A percentile compares a stretch with the other conserved stretches of the same genome.
phyloP scores from a whole-genome alignment of 257 asterid genomes.

The Knoxia roxburghii region DNA sequence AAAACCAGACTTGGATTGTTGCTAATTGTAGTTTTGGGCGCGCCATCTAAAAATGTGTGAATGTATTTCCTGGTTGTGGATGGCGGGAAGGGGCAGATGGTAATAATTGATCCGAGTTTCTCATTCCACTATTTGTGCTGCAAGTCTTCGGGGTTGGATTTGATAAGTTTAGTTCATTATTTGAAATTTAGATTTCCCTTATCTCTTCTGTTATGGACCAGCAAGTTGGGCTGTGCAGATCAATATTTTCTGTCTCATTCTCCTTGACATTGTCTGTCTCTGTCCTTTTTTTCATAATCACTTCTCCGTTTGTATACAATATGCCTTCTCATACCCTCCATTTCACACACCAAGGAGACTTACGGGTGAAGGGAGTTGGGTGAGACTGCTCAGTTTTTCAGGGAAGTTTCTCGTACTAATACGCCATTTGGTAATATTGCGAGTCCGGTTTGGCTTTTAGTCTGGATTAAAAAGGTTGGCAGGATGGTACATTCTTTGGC shows the following conservation, averaged over 20 bases:
- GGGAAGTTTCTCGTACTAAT: not conserved
- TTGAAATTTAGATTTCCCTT: not conserved
- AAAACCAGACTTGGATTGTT: not conserved
- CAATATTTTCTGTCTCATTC: not conserved
- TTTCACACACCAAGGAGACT: not conserved
- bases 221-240: not conserved
- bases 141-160: not conserved
- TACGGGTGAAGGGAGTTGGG: not conserved
- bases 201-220: not conserved
- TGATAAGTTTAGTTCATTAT: not conserved
- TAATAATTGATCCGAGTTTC: not conserved
- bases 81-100: constrained; percentile 4
- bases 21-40: not conserved
- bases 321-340: not conserved
- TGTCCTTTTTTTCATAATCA: not conserved
- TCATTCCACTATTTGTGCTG: not conserved
- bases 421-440: too few relatives aligned
- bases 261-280: not conserved
- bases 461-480: not conserved
- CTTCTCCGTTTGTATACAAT: not conserved
- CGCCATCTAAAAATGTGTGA: not conserved
- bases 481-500: not conserved
- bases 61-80: not conserved
- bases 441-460: not conserved
- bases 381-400: not conserved